Evolutionary conservation across 129 eudicot species (phyloP), one percentile per base, ranked within the genome.

Genomic region (Arctium minus): DNA sequence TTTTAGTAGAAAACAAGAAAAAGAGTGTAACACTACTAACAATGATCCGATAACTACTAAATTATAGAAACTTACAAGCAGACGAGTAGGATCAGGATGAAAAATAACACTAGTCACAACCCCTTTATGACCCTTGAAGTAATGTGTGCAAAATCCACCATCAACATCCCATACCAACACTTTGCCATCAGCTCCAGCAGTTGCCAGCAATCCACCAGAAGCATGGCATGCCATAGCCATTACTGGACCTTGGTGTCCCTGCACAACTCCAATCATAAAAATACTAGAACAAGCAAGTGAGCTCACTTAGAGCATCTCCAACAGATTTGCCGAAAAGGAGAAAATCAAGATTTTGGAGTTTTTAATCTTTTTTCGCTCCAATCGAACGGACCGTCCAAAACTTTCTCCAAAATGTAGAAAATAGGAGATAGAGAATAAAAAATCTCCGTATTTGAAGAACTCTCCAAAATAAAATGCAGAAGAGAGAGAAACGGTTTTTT

Each of bases 101-200:
- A 93, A 96, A 81, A 86, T 82, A 40, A 93, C 84, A 81, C 92
- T 80, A 31, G 88, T 91, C 5, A 96, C 98, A 84, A 93, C 89
- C 74, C 94, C 97, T 69, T 82, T 85, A 77, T 96, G 99, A 44
- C 95, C 99, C 78, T 91, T 93, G 79, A 96, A 96, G 80, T 30
- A 89, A 86, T 96, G 99, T 0, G 99, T 93, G 81, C 98, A 93
- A 81, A 91, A 93, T 46, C 94, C 92, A 30, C 98, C 97, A 83
- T 96, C 98, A 1, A 96, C 93, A 46, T 96, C 98, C 99, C 99
- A 96, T 44, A 96, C 99, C 18, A 85, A 86, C 29, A 93, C 99
- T 87, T 91, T 91, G 68, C 91, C 71, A 82, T 96, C 98, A 76
- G 97, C 88, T 50, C 99, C 99, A 3, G 98, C 98, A 27, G 98